Base-by-base conservation (phyloP, 352 stramenopile genomes). In the Phytophthora rubi region DNA sequence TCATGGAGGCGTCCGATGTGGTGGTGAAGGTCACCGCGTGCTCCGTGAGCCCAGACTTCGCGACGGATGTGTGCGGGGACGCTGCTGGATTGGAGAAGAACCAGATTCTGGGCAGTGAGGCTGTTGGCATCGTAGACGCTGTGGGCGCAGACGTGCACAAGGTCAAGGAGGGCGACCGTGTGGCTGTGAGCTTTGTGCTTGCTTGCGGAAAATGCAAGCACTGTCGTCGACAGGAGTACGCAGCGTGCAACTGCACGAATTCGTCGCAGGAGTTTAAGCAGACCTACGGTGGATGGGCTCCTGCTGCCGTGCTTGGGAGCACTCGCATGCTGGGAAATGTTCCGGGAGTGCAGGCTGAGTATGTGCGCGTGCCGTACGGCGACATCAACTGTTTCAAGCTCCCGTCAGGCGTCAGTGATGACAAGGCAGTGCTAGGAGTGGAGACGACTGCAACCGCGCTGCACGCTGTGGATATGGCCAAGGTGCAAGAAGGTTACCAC, bases 381-480 rank as follows among this genome's bases (percentile, higher is more conserved):
- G 87, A 95, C 32, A 54, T 80, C 23, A 95, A 92, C 74, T 91
- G 84, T 65, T 85, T 83, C 62, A 83, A 84, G 70, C 42, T 93
- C 13, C 85, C 85, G 6, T 76, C 77, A 15, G 66, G 72, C 33
- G 62, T 93, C 12, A 65, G 70, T 10, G 81, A 91, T 30, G 83
- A 93, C 21, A 89, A 93, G 51, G 88, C 84, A 0, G n/a, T 95
- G 26, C 54, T 93, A 3, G 82, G 83, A 48, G 75, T 76, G 18
- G 84, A 93, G 70, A 93, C 85, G 4, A 79, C 80, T 6, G 65
- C 66, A 1, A 83, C 82, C 44, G 84, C 75, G 7, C 71, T 94
- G 44, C 84, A 93, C 58, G 87, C 85, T 33, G 78, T 86, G 0
- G 77, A 91, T 23, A 75, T 83, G 54, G 87, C 79, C 18, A 63